These are phyloP conservation scores for Phaffia australis DNA, from an alignment of 768 basidiomycete species.

Conservation along the genomic window DNA sequence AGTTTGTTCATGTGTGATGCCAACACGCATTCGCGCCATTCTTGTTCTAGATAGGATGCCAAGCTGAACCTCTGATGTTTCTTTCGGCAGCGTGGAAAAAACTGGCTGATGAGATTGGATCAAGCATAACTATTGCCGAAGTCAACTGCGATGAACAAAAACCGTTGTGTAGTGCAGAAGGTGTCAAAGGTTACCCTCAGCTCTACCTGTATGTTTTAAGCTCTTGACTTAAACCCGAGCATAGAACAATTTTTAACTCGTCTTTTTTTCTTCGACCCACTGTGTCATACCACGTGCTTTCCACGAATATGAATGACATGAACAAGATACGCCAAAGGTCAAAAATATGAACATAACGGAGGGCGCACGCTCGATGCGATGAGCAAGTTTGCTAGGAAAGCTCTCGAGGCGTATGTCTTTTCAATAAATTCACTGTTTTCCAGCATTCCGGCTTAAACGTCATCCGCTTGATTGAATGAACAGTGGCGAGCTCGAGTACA, in stretches of 20 bases:
- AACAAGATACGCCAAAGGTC: conserved; percentile 43
- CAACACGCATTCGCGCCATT: too few relatives aligned
- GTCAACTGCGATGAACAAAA: conserved; percentile 75
- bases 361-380: conserved; percentile 61
- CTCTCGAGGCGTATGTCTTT: conserved; percentile 51
- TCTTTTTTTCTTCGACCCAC: background rate
- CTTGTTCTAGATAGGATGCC: background rate
- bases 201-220: conserved; percentile 52
- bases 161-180: conserved; percentile 54
- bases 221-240: background rate
- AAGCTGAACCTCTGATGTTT: background rate
- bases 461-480: background rate
- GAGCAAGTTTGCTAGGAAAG: conserved; percentile 62
- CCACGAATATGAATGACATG: background rate
- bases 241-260: background rate
- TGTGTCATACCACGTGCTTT: background rate
- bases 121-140: conserved; percentile 64
- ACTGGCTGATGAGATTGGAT: conserved; percentile 59
- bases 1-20: conserved; percentile 23
- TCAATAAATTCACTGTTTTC: background rate
- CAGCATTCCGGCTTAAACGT: background rate
- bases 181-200: conserved; percentile 72
- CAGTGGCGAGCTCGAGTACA: conserved; percentile 18
- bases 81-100: conserved; percentile 53
- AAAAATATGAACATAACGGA: conserved; percentile 62